Evolutionary conservation across 176 grass and related monocot species (phyloP), one percentile per base, ranked within the genome.

Genomic region (Oryza brachyantha): DNA sequence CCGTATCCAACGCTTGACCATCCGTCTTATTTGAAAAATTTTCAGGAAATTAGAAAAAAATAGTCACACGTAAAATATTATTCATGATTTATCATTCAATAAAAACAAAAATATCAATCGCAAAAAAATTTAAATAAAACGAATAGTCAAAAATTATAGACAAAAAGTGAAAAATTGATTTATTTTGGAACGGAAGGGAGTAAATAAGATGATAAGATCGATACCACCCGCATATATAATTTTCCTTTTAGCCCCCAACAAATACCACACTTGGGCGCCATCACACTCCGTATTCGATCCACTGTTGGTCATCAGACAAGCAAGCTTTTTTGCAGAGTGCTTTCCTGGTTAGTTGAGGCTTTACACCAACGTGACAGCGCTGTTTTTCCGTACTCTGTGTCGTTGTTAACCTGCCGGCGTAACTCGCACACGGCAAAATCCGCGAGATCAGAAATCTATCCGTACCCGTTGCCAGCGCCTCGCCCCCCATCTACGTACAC

Each of bases 351-450:
- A 17, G 77, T 75, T 52, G 77, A 69, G 39, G 13, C 71, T 69
- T 70, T 62, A 86, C 77, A 61, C 70, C 38, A 81, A 68, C 77
- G 84, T 75, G 84, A 68, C 62, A 37, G 50, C 77, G 26, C 67
- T 54, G 24, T 16, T 11, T 21, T 76, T 29, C 43, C 52, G 19
- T 24, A n/a, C 52, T n/a, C 1, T 57, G 21, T 17, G n/a, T 17
- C 52, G n/a, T 24, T 57, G 52, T 21, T 57, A n/a, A 57, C n/a
- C 52, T n/a, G 6, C 50, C 50, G 8, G 52, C 52, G 21, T 24
- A 57, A 24, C 10, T 57, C 24, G 21, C 52, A 24, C 24, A 22
- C 52, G n/a, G 52, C 52, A 24, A 57, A 57, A 10, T 24, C n/a
- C 8, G 48, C 48, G 5, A 57, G 21, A 57, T 57, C 21, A 24